Evolutionary conservation across 495 filamentous ascomycete genomes (phyloP).

Genomic region (Trichoderma virens): DNA sequence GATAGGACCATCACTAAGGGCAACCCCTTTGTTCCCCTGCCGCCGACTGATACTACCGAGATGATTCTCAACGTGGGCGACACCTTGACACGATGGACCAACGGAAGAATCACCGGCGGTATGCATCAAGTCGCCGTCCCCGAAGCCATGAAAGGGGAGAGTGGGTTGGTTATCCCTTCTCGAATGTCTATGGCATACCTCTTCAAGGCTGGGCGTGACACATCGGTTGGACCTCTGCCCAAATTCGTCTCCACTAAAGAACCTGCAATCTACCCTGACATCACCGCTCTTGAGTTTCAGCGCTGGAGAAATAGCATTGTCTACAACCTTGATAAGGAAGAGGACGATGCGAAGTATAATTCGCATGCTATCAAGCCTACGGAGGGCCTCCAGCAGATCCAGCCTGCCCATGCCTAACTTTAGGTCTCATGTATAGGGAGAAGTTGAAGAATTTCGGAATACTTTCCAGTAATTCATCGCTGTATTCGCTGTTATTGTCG

Average conservation of each 20-base stretch:
- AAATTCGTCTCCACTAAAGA: not conserved
- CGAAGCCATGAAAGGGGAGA: not conserved
- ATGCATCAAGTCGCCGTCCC: conserved; percentile 3
- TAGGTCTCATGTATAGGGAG: too few relatives aligned
- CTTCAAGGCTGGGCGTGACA: not conserved
- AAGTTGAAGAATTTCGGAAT: too few relatives aligned
- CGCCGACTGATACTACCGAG: conserved; percentile 20
- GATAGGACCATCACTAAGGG: conserved; percentile 14
- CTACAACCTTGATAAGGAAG: not conserved
- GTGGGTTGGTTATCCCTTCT: not conserved
- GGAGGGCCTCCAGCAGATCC: not conserved
- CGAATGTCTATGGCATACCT: conserved; percentile 5
- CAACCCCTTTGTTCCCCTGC: not conserved
- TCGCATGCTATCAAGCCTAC: not conserved
- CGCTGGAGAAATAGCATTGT: not conserved
- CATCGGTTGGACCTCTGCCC: not conserved
- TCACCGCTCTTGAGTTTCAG: not conserved
- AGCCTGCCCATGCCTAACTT: not conserved
- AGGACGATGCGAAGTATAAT: not conserved
- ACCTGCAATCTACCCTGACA: not conserved
- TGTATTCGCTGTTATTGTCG: too few relatives aligned
- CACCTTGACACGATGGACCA: conserved; percentile 12
- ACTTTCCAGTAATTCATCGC: too few relatives aligned
- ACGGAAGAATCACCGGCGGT: not conserved
- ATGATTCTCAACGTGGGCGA: conserved; percentile 46